Percentiles rank a stretch among this genome's conserved stretches.
Conservation (phyloP, 1,284 basidiomycete genomes). For the Phaffia rhodozyma region DNA sequence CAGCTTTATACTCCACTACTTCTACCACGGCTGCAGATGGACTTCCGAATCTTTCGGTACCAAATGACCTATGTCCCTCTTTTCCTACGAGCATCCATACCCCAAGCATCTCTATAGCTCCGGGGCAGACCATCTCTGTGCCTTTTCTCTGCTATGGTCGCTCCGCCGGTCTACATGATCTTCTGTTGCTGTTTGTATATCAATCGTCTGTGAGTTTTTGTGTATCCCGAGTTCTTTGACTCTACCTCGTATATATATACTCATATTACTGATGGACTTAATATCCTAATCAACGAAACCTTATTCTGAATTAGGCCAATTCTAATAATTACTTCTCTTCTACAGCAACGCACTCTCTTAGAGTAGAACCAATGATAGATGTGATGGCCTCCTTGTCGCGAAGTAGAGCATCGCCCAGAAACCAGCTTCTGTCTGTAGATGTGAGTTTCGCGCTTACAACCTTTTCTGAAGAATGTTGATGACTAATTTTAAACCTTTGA, state of each 20-base stretch:
- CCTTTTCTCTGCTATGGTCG: constrained; percentile 22
- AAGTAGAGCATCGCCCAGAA: neutral
- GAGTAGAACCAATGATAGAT: constrained; percentile 21
- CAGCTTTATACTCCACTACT: neutral
- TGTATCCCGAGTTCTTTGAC: neutral
- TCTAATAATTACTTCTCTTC: constrained; percentile 7
- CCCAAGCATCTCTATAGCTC: constrained; percentile 19
- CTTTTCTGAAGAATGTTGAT: too few relatives aligned
- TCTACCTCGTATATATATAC: too few relatives aligned
- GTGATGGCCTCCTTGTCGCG: constrained; percentile 11
- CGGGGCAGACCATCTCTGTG: constrained; percentile 22
- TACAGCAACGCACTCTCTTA: constrained; percentile 18
- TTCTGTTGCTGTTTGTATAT: constrained; percentile 20
- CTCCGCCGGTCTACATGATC: constrained; percentile 20
- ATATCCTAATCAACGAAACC: too few relatives aligned
- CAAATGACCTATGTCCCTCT: constrained; percentile 24
- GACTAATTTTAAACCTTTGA: neutral
- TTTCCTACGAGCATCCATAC: constrained; percentile 11
- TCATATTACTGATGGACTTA: too few relatives aligned
- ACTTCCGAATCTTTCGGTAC: constrained; percentile 9
- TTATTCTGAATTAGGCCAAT: constrained; percentile 4
- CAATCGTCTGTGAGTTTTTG: neutral
- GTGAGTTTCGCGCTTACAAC: neutral
- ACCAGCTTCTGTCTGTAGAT: constrained; percentile 7
- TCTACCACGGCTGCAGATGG: neutral